Percentiles rank a stretch among this genome's conserved stretches.
Conservation (phyloP, 129 eudicot species). For the Daucus carota region DNA sequence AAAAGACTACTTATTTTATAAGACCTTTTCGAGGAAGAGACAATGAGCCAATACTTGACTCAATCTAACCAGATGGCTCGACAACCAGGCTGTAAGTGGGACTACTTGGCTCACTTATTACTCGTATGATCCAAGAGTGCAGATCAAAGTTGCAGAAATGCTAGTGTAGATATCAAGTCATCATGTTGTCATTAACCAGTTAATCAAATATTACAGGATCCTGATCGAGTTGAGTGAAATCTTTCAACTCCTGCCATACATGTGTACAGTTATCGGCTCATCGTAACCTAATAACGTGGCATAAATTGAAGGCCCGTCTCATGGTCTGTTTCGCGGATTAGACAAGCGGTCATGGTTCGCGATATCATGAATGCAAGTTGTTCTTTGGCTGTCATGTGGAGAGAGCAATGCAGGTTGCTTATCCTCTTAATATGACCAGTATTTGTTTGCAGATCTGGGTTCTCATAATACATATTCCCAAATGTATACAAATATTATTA, state of each 20-base stretch:
- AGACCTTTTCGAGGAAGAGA: slow-evolving; percentile 13
- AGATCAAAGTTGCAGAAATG: not conserved
- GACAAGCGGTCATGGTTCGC: not conserved
- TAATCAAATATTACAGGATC: not conserved
- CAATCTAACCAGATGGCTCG: slow-evolving; percentile 32
- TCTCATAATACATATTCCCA: not conserved
- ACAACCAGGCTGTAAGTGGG: slow-evolving; percentile 46
- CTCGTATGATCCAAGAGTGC: not conserved
- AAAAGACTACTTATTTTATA: slow-evolving; percentile 1
- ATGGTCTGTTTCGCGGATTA: slow-evolving; percentile 1
- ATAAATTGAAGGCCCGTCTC: not conserved
- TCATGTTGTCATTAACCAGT: not conserved
- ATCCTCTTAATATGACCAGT: not conserved
- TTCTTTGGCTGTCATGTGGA: not conserved
- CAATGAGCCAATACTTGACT: slow-evolving; percentile 15
- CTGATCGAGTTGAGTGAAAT: slow-evolving; percentile 9
- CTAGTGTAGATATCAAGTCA: not conserved
- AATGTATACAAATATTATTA: no score
- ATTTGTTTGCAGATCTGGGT: not conserved
- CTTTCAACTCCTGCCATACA: slow-evolving; percentile 6
- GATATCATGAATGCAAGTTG: not conserved
- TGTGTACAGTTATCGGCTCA: slow-evolving; percentile 2
- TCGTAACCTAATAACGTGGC: not conserved
- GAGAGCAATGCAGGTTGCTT: not conserved
- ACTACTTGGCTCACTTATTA: not conserved